Conservation (phyloP, 805 yeast genomes). For the Candida ficus region DNA sequence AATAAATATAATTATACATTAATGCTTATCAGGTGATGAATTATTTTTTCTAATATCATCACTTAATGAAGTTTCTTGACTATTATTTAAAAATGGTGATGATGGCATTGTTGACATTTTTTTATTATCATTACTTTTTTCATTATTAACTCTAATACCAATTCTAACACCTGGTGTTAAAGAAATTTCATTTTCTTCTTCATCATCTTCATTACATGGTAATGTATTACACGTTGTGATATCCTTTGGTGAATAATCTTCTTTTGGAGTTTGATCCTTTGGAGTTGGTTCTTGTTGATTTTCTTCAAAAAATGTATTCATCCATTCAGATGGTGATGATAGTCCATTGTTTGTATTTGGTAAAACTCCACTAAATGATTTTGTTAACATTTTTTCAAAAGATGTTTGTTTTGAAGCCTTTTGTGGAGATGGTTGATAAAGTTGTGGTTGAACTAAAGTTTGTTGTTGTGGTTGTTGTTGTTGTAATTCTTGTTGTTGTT, state of each 20-base stretch:
- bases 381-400: conserved; percentile 34
- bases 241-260: conserved; percentile 24
- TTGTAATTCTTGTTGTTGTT: background rate
- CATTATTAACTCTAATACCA: background rate
- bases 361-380: conserved; percentile 30
- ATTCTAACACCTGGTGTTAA: background rate
- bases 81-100: conserved; percentile 14
- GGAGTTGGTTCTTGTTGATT: conserved; percentile 21
- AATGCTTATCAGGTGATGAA: background rate
- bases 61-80: background rate
- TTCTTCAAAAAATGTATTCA: conserved; percentile 18
- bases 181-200: conserved; percentile 10
- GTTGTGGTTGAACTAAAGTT: background rate
- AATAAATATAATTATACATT: background rate
- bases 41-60: background rate
- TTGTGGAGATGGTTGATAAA: conserved; percentile 2
- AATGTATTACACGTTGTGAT: conserved; percentile 26
- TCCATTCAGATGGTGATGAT: conserved; percentile 25
- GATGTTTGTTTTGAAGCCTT: conserved; percentile 26
- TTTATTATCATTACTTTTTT: conserved; percentile 1
- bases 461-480: background rate
- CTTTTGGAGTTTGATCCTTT: conserved; percentile 18
- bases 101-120: conserved; percentile 19
- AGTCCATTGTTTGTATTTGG: conserved; percentile 11
- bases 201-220: conserved; percentile 23